Base-by-base conservation (phyloP, 148 eudicot species). In the Camellia sinensis region DNA sequence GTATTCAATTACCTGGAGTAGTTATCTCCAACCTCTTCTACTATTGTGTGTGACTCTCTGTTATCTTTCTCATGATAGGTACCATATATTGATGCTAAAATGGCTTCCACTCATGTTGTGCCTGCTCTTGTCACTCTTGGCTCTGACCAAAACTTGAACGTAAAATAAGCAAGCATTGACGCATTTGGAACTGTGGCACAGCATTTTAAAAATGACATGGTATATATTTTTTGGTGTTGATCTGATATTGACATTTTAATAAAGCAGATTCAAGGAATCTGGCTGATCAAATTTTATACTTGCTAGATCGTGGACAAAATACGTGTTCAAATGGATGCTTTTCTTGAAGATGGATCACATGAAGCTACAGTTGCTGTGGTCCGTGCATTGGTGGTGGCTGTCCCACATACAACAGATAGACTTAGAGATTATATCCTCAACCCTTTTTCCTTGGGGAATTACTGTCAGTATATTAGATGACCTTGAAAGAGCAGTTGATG, bases 161-260 rank as follows among this genome's bases (percentile, higher is more conserved):
- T 95, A 2, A 91, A 93, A 80, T 92, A 93, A 85, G 97, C 95
- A 66, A 93, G 99, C 79, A 93, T 95, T 78, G 97, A 92, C 41
- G 97, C 97, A 56, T 95, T 95, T 92, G 99, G 99, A 74, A 87
- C 98, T 86, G 99, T 95, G 73, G 97, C 99, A 84, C 97, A 95
- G 87, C 93, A 93, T 76, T 95, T 92, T 68, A 95, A 91, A 83
- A 92, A 87, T 77, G 99, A 95, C 81, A 86, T 87, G 97, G 99
- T 93, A 93, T 74, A 45, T 52, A 54, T 41, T 14, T 74, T 77
- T 80, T 81, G 75, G 18, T 52, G 6, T 73, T 9, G 2, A 4
- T 65, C 74, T 78, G 46, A 40, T 50, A 41, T 71, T 60, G 14
- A 5, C 48, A 50, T 43, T 73, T 50, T 41, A 53, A 69, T 22